phyloP scores from a whole-genome alignment of 2,329 filamentous ascomycete genomes.

The Juglanconis juglandina region DNA sequence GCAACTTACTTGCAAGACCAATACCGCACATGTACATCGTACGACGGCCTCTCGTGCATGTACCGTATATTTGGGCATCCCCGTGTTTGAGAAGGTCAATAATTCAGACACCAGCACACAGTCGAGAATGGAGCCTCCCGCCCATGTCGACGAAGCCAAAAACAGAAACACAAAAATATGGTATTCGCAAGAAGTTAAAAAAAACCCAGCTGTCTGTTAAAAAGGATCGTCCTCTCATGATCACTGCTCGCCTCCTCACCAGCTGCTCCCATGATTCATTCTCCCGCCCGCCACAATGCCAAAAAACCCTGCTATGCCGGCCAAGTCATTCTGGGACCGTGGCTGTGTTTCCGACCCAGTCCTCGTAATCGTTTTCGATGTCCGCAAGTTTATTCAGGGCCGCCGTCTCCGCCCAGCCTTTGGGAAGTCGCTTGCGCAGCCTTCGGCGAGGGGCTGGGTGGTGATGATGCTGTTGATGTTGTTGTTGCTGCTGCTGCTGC shows the following conservation, averaged over 20 bases:
- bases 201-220: background rate
- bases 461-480: slow-evolving; percentile 16
- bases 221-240: too few relatives aligned
- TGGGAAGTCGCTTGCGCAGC: slow-evolving; percentile 39
- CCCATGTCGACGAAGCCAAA: too few relatives aligned
- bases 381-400: slow-evolving; percentile 20
- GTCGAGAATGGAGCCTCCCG: too few relatives aligned
- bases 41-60: too few relatives aligned
- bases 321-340: background rate
- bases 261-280: background rate
- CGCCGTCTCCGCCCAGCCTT: slow-evolving; percentile 27
- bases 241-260: too few relatives aligned
- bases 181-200: background rate
- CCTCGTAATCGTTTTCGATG: background rate
- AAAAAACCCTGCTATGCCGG: background rate
- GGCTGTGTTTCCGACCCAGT: background rate
- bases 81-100: too few relatives aligned
- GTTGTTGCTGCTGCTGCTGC: too few relatives aligned
- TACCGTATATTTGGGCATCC: too few relatives aligned
- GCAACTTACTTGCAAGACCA: too few relatives aligned
- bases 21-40: too few relatives aligned
- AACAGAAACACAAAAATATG: background rate
- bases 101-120: too few relatives aligned
- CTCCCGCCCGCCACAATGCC: background rate
- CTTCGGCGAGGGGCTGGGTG: slow-evolving; percentile 34